Evolutionary conservation across 2,329 filamentous ascomycete genomes (phyloP), one percentile per base, ranked within the genome.

Genomic region (Berkeleyomyces basicola): DNA sequence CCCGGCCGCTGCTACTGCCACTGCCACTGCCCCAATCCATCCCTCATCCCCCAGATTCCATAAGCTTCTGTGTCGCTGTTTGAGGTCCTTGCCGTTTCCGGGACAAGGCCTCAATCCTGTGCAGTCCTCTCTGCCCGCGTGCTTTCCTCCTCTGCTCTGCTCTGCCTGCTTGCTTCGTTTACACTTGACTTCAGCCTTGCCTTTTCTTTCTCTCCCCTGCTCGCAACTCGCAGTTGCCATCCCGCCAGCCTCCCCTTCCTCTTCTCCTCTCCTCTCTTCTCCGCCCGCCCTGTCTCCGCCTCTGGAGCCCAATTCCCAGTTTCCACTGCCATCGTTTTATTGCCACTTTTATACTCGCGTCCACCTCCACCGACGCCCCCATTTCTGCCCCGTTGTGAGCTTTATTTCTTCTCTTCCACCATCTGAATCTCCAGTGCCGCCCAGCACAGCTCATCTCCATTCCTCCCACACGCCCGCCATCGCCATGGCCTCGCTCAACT

Each of bases 401-500:
- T 16, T 58, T 39, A 4, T 39, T 16, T 61, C 43, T 49, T 40
- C 33, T 10, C 43, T 11, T 61, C 39, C 31, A n/a, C 14, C 9
- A 31, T 33, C 37, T 39, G 42, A 33, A 39, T 31, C 31, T 36
- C 7, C 33, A 39, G n/a, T n/a, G 39, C 57, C 55, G 40, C 31
- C 31, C 47, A 53, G 40, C 36, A 47, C 47, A 23, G 4, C 36
- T n/a, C 39, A 2, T 49, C 36, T 46, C 53, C 44, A 63, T 59
- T 53, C 33, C 40, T 37, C 47, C 55, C 11, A 33, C 14, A 36
- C 37, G 49, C 62, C 57, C 40, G 16, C 63, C 61, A 61, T 37
- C 49, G 23, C 23, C 23, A 93, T 93, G 88, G 85, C 88, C 65
- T 87, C 88, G 65, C 78, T 91, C 68, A 91, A 91, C 70, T 79